Percentiles rank a stretch among this genome's conserved stretches.
Conservation (phyloP, 345 rosid genomes). For the Eucalyptus leucophloia region DNA sequence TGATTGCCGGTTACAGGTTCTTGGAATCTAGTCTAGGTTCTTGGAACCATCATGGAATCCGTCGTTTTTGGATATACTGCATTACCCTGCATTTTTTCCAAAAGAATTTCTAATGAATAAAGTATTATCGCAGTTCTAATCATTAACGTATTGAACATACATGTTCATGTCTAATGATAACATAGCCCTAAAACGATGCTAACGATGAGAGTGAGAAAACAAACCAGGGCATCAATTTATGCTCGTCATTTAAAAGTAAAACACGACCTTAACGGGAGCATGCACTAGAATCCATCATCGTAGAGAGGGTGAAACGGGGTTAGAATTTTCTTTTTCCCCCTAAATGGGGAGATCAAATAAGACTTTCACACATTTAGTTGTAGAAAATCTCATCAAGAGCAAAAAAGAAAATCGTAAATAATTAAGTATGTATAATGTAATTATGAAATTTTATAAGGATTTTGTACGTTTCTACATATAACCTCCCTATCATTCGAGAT, state of each 20-base stretch:
- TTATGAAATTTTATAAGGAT: neutral
- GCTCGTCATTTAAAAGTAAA: neutral
- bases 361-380: neutral
- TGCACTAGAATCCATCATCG: neutral
- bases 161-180: neutral
- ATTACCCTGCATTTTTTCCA: neutral
- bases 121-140: neutral
- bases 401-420: neutral
- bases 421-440: neutral
- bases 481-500: fast-evolving
- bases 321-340: neutral
- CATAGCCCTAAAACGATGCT: neutral
- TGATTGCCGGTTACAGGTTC: neutral
- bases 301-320: neutral
- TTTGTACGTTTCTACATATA: fast-evolving
- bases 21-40: neutral
- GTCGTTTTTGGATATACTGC: neutral
- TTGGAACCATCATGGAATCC: neutral
- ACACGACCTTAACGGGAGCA: neutral
- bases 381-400: neutral
- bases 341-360: neutral
- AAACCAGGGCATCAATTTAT: neutral
- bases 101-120: neutral
- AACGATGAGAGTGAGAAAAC: neutral
- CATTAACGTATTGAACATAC: neutral